phyloP scores from a whole-genome alignment of 306 rosid genomes.

The Cucumis hystrix region DNA sequence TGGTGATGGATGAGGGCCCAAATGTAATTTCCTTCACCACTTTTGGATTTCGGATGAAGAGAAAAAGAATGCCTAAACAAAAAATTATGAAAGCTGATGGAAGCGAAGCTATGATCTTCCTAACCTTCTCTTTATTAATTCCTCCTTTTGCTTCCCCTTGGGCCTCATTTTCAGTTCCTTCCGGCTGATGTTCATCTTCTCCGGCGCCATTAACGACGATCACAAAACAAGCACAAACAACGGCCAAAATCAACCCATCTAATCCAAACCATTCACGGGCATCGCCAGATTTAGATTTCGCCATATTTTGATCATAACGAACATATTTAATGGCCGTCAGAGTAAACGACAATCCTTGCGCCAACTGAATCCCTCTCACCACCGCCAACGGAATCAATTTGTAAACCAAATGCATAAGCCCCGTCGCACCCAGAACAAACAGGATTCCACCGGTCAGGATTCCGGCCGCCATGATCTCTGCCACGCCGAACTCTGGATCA shows the following conservation, averaged over 20 bases:
- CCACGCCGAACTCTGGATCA: constrained; percentile 29
- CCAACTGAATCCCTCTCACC: constrained; percentile 67
- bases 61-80: constrained; percentile 40
- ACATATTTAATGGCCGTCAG: constrained; percentile 51
- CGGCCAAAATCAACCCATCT: constrained; percentile 56
- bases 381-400: constrained; percentile 38
- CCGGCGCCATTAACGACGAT: constrained; percentile 46
- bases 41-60: constrained; percentile 38
- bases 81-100: constrained; percentile 63
- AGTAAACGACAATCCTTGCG: constrained; percentile 65
- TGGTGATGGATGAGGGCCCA: constrained; percentile 48
- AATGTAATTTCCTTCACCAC: constrained; percentile 36
- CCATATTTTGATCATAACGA: constrained; percentile 33
- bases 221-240: constrained; percentile 39
- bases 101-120: constrained; percentile 26
- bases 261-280: constrained; percentile 45
- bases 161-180: neutral
- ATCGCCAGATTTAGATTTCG: constrained; percentile 28
- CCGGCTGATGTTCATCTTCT: constrained; percentile 18
- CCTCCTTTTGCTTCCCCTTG: neutral
- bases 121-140: neutral
- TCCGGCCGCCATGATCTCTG: constrained; percentile 74
- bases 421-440: constrained; percentile 36
- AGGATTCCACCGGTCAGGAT: constrained; percentile 42
- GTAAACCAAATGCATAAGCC: constrained; percentile 51